Conservation (phyloP, 257 asterid species). For the Echites panduratus region DNA sequence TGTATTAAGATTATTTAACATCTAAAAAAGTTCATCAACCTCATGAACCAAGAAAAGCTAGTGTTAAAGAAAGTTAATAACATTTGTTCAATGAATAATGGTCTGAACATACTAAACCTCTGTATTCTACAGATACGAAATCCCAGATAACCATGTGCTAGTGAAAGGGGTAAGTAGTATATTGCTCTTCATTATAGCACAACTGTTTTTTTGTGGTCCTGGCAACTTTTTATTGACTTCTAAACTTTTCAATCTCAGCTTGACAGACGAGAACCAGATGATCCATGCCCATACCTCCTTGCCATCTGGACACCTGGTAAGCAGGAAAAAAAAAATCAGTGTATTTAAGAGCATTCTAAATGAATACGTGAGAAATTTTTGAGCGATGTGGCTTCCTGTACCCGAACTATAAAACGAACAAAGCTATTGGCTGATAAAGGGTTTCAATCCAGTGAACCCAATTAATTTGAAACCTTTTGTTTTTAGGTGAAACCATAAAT, state of each 20-base stretch:
- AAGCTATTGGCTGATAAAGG: neutral
- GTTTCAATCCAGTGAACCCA: neutral
- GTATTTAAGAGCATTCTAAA: neutral
- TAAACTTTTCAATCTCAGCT: constrained; percentile 43
- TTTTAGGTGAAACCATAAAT: constrained; percentile 79
- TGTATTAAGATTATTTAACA: neutral
- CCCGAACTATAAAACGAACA: neutral
- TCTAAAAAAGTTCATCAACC: neutral
- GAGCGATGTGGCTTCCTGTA: neutral
- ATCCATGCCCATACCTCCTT: constrained; percentile 86
- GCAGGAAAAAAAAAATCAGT: constrained; percentile 6
- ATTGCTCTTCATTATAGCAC: constrained; percentile 12
- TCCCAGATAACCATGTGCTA: constrained; percentile 91
- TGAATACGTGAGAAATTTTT: neutral
- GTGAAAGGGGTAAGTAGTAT: constrained; percentile 65
- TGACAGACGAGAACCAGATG: constrained; percentile 89
- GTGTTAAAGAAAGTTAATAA: neutral
- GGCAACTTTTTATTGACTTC: constrained; percentile 16
- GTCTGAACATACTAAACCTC: constrained; percentile 12
- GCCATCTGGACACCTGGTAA: constrained; percentile 99
- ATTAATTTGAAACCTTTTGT: constrained; percentile 13
- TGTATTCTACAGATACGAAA: constrained; percentile 71
- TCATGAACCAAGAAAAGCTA: neutral
- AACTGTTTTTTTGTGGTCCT: constrained; percentile 7
- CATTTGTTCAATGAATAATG: constrained; percentile 5